Percentiles rank a stretch among this genome's conserved stretches.
These are phyloP conservation scores for Calonectria hawksworthii DNA, from an alignment of 2,329 filamentous ascomycete species.

Conservation along the genomic window DNA sequence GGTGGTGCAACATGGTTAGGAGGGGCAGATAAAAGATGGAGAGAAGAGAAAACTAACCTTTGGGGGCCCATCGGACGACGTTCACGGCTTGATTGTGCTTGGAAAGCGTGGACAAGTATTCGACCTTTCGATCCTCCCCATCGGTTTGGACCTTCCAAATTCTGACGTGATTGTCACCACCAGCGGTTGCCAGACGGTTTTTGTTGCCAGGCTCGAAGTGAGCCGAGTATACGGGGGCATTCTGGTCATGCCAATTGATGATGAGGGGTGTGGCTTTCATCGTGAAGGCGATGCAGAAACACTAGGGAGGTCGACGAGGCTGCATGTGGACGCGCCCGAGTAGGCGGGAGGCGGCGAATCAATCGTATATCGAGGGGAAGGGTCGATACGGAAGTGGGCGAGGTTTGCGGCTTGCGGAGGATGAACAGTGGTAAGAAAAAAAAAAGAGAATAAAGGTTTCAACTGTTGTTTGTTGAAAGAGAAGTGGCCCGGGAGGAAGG, in stretches of 20 bases:
- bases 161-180: slow-evolving; percentile 96
- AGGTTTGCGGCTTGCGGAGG: not conserved
- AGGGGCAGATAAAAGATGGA: slow-evolving; percentile 25
- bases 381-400: slow-evolving; percentile 6
- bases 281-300: slow-evolving; percentile 51
- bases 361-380: slow-evolving; percentile 13
- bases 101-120: slow-evolving; percentile 90
- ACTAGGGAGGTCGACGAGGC: slow-evolving; percentile 45
- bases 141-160: slow-evolving; percentile 92
- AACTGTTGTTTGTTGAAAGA: slow-evolving; percentile 10
- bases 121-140: slow-evolving; percentile 89
- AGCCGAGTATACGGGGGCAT: slow-evolving; percentile 95
- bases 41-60: slow-evolving; percentile 70
- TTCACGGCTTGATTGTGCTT: slow-evolving; percentile 99
- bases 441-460: not conserved
- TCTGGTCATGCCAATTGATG: slow-evolving; percentile 99
- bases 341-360: slow-evolving; percentile 34
- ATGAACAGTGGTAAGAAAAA: slow-evolving; percentile 5
- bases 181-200: slow-evolving; percentile 91
- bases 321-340: slow-evolving; percentile 47
- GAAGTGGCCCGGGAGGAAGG: slow-evolving; percentile 10
- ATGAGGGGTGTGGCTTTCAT: slow-evolving; percentile 99
- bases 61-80: slow-evolving; percentile 95
- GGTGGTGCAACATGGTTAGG: slow-evolving; percentile 30
- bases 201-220: slow-evolving; percentile 96